A percentile compares a stretch with the other conserved stretches of the same genome.
phyloP scores from a whole-genome alignment of 2,329 filamentous ascomycete species.

The Periconia sp. region DNA sequence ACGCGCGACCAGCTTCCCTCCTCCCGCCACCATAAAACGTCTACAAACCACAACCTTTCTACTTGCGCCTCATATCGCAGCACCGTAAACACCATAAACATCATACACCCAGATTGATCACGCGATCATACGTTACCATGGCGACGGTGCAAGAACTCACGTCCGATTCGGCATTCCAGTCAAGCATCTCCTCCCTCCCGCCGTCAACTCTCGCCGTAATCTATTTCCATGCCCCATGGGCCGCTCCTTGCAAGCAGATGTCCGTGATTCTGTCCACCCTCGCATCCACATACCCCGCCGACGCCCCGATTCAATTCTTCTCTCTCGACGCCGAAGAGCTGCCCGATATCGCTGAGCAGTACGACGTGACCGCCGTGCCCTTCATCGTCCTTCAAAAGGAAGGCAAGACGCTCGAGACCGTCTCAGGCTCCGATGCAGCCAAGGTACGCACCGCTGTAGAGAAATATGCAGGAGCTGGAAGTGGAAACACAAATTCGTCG shows the following conservation, averaged over 20 bases:
- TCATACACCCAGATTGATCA: not conserved
- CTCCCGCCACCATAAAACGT: not conserved
- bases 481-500: conserved; percentile 28
- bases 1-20: not conserved
- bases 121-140: conserved; percentile 20
- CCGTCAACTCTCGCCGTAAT: conserved; percentile 75
- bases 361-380: conserved; percentile 92
- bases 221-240: conserved; percentile 97
- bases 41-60: not conserved
- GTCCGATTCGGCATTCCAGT: conserved; percentile 71
- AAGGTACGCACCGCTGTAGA: conserved; percentile 87
- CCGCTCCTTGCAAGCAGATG: conserved; percentile 95
- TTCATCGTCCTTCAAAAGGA: conserved; percentile 82
- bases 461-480: conserved; percentile 64
- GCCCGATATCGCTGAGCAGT: conserved; percentile 85
- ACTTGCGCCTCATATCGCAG: not conserved
- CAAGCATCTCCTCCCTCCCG: conserved; percentile 68
- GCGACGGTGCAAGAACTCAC: conserved; percentile 73
- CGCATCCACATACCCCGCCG: conserved; percentile 78
- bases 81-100: too few species aligned
- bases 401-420: conserved; percentile 75
- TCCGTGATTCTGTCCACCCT: conserved; percentile 80
- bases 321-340: conserved; percentile 94
- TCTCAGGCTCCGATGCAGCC: conserved; percentile 85
- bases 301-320: conserved; percentile 77